A percentile compares a stretch with the other conserved stretches of the same genome.
Evolutionary conservation across 164 flowering plant genomes (phyloP).

Genomic region (Aristolochia fimbriata): DNA sequence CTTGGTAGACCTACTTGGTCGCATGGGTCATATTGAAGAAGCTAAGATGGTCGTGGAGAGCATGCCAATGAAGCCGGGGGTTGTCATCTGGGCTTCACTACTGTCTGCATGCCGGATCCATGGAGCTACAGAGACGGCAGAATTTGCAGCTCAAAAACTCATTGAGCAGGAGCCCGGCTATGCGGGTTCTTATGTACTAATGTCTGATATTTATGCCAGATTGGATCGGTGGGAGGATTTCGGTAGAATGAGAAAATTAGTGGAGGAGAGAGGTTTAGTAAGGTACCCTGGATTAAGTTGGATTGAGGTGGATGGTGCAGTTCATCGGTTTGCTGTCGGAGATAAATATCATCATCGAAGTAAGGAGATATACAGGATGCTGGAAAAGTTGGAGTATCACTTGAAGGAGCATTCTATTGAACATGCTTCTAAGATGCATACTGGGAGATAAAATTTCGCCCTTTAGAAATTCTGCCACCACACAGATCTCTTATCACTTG

Average conservation of each 20-base stretch:
- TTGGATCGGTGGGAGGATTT: slow-evolving; percentile 17
- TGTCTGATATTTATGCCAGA: slow-evolving; percentile 11
- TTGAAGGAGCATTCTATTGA: too few relatives aligned
- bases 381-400: slow-evolving; percentile 9
- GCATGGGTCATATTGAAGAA: slow-evolving; percentile 15
- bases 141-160: slow-evolving; percentile 9
- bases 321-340: slow-evolving; percentile 12
- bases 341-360: slow-evolving; percentile 12
- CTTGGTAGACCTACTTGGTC: slow-evolving; percentile 16
- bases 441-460: too few relatives aligned
- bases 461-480: too few relatives aligned
- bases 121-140: slow-evolving; percentile 14
- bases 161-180: slow-evolving; percentile 9
- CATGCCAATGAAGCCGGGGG: slow-evolving; percentile 18
- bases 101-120: slow-evolving; percentile 18
- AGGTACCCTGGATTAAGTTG: slow-evolving; percentile 15
- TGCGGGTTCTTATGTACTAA: slow-evolving; percentile 11
- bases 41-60: slow-evolving; percentile 12
- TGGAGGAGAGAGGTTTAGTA: slow-evolving; percentile 12
- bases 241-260: slow-evolving; percentile 12
- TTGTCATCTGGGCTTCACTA: slow-evolving; percentile 15
- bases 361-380: slow-evolving; percentile 5
- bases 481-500: too few relatives aligned
- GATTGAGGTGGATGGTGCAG: slow-evolving; percentile 17
- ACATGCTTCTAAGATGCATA: too few relatives aligned